Evolutionary conservation across 192 early-diverging fungal species (phyloP).

Genomic region (Martensiomyces pterosporus): DNA sequence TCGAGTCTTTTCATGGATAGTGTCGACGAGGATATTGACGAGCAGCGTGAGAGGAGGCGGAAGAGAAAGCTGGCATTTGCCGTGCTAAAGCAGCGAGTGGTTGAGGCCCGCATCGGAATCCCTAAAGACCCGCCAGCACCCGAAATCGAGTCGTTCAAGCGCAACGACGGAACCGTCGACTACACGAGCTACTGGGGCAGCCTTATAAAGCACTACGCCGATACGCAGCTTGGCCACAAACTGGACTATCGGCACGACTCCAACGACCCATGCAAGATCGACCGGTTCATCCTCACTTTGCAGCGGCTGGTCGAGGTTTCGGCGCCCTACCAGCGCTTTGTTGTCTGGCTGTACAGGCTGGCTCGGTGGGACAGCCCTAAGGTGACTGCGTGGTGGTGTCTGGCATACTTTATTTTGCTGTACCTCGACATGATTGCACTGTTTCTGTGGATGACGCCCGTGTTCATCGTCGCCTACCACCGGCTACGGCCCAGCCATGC

Average conservation of each 20-base stretch:
- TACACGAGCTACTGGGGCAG: conserved; percentile 24
- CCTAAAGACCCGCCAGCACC: conserved; percentile 29
- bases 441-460: conserved; percentile 39
- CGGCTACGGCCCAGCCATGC: conserved; percentile 48
- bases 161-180: conserved; percentile 36
- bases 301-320: conserved; percentile 49
- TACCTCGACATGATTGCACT: conserved; percentile 34
- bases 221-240: conserved; percentile 42
- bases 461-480: conserved; percentile 46
- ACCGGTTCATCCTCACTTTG: conserved; percentile 41
- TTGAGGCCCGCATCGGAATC: conserved; percentile 46
- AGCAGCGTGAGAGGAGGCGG: conserved; percentile 13
- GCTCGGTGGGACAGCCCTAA: conserved; percentile 50
- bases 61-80: conserved; percentile 41
- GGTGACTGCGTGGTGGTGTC: conserved; percentile 45
- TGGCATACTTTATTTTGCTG: conserved; percentile 38
- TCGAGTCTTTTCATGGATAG: conserved; percentile 35
- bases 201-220: conserved; percentile 35
- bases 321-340: conserved; percentile 47
- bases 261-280: conserved; percentile 43
- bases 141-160: conserved; percentile 10
- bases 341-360: conserved; percentile 45
- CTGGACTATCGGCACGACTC: conserved; percentile 49
- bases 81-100: conserved; percentile 33
- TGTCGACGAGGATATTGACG: neutral